A percentile compares a stretch with the other conserved stretches of the same genome.
Conservation (phyloP, 163 green algal species). For the Botryococcus braunii region DNA sequence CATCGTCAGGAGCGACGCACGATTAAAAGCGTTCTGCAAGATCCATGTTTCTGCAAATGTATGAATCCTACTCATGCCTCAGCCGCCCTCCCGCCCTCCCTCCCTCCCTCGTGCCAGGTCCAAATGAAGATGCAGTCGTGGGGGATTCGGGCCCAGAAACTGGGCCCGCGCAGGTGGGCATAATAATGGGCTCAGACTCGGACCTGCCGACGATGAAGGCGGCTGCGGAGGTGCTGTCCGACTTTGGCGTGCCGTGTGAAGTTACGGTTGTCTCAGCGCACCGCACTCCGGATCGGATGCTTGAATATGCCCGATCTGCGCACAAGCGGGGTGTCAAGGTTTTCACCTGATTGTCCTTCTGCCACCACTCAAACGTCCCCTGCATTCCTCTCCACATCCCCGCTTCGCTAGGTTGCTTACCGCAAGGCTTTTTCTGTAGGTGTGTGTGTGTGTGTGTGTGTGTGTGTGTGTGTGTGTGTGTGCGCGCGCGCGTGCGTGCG, state of each 20-base stretch:
- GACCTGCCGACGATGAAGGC: conserved; percentile 90
- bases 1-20: too few relatives aligned
- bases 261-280: conserved; percentile 91
- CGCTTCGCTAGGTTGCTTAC: too few relatives aligned
- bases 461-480: too few relatives aligned
- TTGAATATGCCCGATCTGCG: conserved; percentile 80
- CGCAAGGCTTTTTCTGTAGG: too few relatives aligned
- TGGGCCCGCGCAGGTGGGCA: conserved; percentile 63
- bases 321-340: conserved; percentile 66
- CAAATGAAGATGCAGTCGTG: not conserved
- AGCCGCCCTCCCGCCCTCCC: too few relatives aligned
- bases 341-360: too few relatives aligned
- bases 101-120: too few relatives aligned
- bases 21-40: not conserved
- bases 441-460: too few relatives aligned
- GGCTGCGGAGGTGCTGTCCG: conserved; percentile 69
- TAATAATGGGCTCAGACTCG: conserved; percentile 97
- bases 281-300: conserved; percentile 87
- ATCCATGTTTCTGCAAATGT: not conserved
- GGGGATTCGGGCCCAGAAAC: not conserved
- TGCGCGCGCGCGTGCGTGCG: too few relatives aligned
- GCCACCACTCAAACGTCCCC: too few relatives aligned
- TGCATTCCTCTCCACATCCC: too few relatives aligned
- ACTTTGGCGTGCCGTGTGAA: conserved; percentile 82
- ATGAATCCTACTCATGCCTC: too few relatives aligned